A percentile compares a stretch with the other conserved stretches of the same genome.
Evolutionary conservation across 1,284 basidiomycete species (phyloP).

Genomic region (Prillingera fragicola): DNA sequence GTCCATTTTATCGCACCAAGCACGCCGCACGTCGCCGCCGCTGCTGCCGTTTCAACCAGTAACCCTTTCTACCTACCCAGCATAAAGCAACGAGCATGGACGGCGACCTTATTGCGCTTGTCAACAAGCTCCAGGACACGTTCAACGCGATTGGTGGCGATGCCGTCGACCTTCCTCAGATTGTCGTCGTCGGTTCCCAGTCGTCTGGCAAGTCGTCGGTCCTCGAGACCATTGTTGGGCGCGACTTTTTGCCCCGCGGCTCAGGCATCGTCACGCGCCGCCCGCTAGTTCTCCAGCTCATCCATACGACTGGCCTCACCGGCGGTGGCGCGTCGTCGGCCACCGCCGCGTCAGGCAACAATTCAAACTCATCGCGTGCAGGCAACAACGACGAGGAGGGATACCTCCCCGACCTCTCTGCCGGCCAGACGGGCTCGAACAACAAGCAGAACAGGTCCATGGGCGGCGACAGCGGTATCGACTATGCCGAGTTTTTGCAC

Average conservation of each 20-base stretch:
- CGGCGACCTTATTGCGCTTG: conserved; percentile 87
- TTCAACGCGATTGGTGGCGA: conserved; percentile 54
- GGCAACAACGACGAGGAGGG: conserved; percentile 22
- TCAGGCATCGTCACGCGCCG: conserved; percentile 90
- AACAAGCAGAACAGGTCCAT: conserved; percentile 20
- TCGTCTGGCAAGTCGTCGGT: conserved; percentile 55
- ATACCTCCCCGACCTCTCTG: conserved; percentile 37
- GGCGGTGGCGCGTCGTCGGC: conserved; percentile 10
- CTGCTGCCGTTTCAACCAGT: too few relatives aligned
- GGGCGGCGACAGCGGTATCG: conserved; percentile 51
- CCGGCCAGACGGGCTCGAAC: conserved; percentile 20
- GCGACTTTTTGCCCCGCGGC: conserved; percentile 86
- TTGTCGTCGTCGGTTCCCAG: conserved; percentile 51
- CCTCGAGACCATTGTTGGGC: conserved; percentile 71
- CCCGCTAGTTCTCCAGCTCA: conserved; percentile 89
- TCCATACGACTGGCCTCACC: conserved; percentile 64
- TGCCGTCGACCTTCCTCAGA: conserved; percentile 53
- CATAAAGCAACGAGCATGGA: conserved; percentile 58
- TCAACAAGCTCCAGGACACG: conserved; percentile 80
- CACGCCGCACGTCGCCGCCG: too few relatives aligned
- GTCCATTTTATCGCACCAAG: too few relatives aligned
- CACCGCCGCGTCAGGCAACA: background rate
- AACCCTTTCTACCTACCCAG: background rate
- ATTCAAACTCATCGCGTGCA: background rate
- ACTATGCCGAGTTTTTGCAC: conserved; percentile 97